Conservation (phyloP, 768 basidiomycete genomes). For the Lentinus brumalis region DNA sequence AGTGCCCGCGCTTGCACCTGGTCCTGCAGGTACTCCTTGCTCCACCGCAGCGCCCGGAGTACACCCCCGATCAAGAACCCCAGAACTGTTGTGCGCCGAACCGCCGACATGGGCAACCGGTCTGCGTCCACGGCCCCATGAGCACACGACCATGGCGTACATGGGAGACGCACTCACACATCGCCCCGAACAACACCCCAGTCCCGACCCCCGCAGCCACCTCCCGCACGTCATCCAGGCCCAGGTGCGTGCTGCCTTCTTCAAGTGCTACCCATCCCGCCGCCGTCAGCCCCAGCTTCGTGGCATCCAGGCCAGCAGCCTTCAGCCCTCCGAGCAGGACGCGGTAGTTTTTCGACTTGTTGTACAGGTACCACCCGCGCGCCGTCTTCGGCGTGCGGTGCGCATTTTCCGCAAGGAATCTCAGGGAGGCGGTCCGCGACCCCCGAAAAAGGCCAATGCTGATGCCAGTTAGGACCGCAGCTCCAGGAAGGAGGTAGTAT, state of each 20-base stretch:
- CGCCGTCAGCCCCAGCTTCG: slow-evolving; percentile 49
- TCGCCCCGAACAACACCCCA: slow-evolving; percentile 55
- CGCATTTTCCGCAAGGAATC: slow-evolving; percentile 90
- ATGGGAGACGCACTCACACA: slow-evolving; percentile 44
- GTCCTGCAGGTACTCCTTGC: slow-evolving; percentile 28
- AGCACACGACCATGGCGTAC: neutral
- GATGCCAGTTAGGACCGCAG: slow-evolving; percentile 62
- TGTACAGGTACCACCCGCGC: slow-evolving; percentile 94
- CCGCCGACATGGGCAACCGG: slow-evolving; percentile 54
- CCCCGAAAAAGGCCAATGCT: slow-evolving; percentile 75
- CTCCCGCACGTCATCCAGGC: slow-evolving; percentile 48
- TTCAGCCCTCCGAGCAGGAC: slow-evolving; percentile 74
- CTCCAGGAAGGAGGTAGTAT: slow-evolving; percentile 60
- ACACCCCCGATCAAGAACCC: slow-evolving; percentile 60
- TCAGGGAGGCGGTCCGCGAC: slow-evolving; percentile 67
- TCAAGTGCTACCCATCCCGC: slow-evolving; percentile 52
- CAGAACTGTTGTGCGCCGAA: slow-evolving; percentile 49
- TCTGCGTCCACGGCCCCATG: slow-evolving; percentile 42
- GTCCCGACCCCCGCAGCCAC: slow-evolving; percentile 68
- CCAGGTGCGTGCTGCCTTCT: slow-evolving; percentile 42
- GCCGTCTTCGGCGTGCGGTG: slow-evolving; percentile 84
- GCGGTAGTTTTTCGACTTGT: slow-evolving; percentile 93
- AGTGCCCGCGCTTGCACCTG: slow-evolving; percentile 26
- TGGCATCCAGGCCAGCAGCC: slow-evolving; percentile 61
- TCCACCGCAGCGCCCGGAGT: slow-evolving; percentile 44